Percentiles rank a stretch among this genome's conserved stretches.
phyloP scores from a whole-genome alignment of 192 early-diverging fungal species.

The Coemansia sp. region DNA sequence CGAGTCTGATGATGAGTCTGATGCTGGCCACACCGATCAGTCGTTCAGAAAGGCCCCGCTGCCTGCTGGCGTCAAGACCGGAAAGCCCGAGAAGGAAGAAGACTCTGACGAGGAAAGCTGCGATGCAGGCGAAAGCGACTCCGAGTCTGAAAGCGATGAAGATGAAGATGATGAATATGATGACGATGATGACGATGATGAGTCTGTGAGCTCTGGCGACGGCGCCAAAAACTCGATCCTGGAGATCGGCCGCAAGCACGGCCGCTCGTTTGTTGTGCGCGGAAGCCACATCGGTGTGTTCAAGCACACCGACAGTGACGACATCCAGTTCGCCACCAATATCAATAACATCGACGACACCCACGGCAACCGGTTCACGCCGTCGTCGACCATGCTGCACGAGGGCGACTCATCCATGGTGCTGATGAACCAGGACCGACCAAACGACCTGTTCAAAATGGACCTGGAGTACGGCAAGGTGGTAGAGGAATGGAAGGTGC shows the following conservation, averaged over 20 bases:
- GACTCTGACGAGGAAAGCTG: constrained; percentile 12
- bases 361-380: constrained; percentile 66
- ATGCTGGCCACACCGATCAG: constrained; percentile 21
- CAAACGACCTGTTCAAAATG: constrained; percentile 81
- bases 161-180: constrained; percentile 11
- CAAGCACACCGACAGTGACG: constrained; percentile 71
- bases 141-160: constrained; percentile 39
- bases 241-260: constrained; percentile 81
- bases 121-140: constrained; percentile 50
- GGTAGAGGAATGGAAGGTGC: constrained; percentile 91
- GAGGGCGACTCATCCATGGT: constrained; percentile 82
- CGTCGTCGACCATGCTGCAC: constrained; percentile 80
- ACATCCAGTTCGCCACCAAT: constrained; percentile 75
- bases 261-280: constrained; percentile 88
- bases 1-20: constrained; percentile 16
- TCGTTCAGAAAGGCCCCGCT: constrained; percentile 25
- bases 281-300: constrained; percentile 91
- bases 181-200: not conserved
- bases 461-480: constrained; percentile 90
- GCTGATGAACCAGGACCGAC: constrained; percentile 70
- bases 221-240: constrained; percentile 73
- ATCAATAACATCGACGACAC: constrained; percentile 73
- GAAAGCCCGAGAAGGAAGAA: constrained; percentile 12
- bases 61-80: constrained; percentile 37
- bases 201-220: not conserved